Base-by-base conservation (phyloP, 2,329 filamentous ascomycete genomes). In the Rugonectria rugulosa region DNA sequence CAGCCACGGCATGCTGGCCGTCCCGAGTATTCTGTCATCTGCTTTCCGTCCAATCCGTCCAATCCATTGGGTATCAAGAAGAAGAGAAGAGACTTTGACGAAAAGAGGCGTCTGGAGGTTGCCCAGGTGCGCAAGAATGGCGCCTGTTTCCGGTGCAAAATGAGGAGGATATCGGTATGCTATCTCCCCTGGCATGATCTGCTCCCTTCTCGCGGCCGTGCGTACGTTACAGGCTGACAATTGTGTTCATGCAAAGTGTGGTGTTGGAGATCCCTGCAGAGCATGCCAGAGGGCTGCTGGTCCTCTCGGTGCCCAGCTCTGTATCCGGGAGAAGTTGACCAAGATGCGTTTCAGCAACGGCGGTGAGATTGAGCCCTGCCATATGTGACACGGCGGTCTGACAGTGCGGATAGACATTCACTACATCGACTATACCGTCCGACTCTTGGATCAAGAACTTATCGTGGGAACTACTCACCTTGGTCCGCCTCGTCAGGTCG, bases 271-370 rank as follows among this genome's bases (percentile, higher is more conserved):
- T 12, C 66, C 66, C 19, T 68, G 66, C 29, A 57, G 55, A 21
- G 63, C 58, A 43, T 68, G 66, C 14, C 49, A 65, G 43, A 65
- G 59, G 47, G 57, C 63, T 36, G 66, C 66, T 12, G 66, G 66
- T 4, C 51, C 65, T 21, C 62, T 68, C 37, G 66, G 66, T 15
- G 32, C 40, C 21, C 62, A 68, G 40, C 24, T 68, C 19, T 68
- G 66, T 37, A 68, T 66, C 36, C 59, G 66, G 4, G 65, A 68
- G 27, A 68, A 61, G 46, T 58, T 68, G 34, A 69, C 62, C 15
- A 68, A 68, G 37, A 67, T 68, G 62, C 58, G 66, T 7, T 68
- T 69, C 55, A 66, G 63, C 47, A 63, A 65, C 36, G 65, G 66
- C 21, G 66, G 65, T 68, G 21, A 53, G 59, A 60, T 5, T 29